These are phyloP conservation scores for Aspergillus transmontanensis DNA, from an alignment of 2,329 filamentous ascomycete genomes.

Conservation along the genomic window DNA sequence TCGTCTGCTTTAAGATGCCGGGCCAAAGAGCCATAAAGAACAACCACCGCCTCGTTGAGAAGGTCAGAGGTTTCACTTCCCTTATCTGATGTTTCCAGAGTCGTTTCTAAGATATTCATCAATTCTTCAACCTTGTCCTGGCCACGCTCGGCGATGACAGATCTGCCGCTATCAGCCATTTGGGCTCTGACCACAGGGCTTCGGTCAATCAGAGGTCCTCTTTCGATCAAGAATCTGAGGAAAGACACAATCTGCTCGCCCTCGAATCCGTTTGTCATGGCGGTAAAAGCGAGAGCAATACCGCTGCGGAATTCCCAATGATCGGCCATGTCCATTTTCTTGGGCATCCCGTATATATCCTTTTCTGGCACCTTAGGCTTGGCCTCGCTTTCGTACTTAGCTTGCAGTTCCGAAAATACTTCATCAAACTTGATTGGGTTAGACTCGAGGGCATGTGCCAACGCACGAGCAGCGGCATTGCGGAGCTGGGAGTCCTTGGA, in stretches of 20 bases:
- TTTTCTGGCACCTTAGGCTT: constrained; percentile 82
- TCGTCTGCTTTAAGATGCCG: constrained; percentile 86
- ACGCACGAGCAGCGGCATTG: constrained; percentile 76
- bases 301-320: constrained; percentile 91
- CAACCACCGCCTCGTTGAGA: constrained; percentile 95
- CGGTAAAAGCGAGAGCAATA: constrained; percentile 82
- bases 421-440: constrained; percentile 63
- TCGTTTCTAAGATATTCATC: constrained; percentile 89
- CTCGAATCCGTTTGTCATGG: constrained; percentile 72
- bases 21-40: constrained; percentile 92
- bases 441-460: constrained; percentile 71
- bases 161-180: constrained; percentile 88
- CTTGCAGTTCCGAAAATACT: constrained; percentile 67
- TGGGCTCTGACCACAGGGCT: constrained; percentile 76
- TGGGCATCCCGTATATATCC: constrained; percentile 92
- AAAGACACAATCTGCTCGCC: constrained; percentile 72
- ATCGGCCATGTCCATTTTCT: constrained; percentile 83
- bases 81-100: constrained; percentile 82
- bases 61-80: constrained; percentile 80
- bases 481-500: constrained; percentile 80
- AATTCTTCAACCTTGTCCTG: constrained; percentile 80
- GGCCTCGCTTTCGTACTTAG: constrained; percentile 74
- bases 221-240: constrained; percentile 81
- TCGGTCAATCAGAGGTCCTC: constrained; percentile 83
- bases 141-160: constrained; percentile 78